Evolutionary conservation across 495 filamentous ascomycete species (phyloP), one percentile per base, ranked within the genome.

Genomic region (Penicillium silybi): DNA sequence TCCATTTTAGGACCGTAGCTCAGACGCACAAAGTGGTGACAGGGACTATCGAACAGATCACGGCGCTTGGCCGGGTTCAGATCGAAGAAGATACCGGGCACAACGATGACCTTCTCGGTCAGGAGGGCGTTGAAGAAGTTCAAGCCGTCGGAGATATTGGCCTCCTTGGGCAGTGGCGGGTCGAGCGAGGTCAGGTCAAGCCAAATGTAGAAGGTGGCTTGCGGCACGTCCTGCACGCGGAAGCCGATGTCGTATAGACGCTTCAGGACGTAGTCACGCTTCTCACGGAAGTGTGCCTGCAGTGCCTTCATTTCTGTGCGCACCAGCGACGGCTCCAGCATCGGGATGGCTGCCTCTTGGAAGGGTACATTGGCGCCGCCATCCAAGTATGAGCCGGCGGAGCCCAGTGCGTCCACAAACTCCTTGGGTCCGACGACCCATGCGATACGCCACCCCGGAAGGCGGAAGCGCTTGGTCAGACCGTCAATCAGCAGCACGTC

Each of bases 341-440:
- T 95, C 2, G 85, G 81, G 45, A 97, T 81, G 8, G 92, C 90
- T 25, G 92, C 92, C 67, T 96, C 87, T 68, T 97, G 92, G 81
- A 97, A 96, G 19, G 92, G 91, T 4, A 88, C 91, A 64, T 95
- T 96, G 62, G 90, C 88, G 52, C 92, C 92, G 50, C 92, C 92
- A 61, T 97, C 92, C n/a, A 97, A 85, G 75, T 96, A 97, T 3
- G 85, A 89, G 27, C 92, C 92, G 59, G 92, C 95, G 32, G 87
- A 91, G 50, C 90, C 90, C 53, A 97, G 90, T 18, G 92, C 90
- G 64, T 88, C 87, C 73, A 97, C 88, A 73, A 96, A 97, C 50
- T 95, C 92, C 75, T 96, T 96, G 43, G 92, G 92, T 2, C 92
- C 92, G 43, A 97, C 68, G 54, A 97, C 87, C 92, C 92, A 96